A percentile compares a stretch with the other conserved stretches of the same genome.
Evolutionary conservation across 331 rosid genomes (phyloP).

Genomic region (Saraca asoca): DNA sequence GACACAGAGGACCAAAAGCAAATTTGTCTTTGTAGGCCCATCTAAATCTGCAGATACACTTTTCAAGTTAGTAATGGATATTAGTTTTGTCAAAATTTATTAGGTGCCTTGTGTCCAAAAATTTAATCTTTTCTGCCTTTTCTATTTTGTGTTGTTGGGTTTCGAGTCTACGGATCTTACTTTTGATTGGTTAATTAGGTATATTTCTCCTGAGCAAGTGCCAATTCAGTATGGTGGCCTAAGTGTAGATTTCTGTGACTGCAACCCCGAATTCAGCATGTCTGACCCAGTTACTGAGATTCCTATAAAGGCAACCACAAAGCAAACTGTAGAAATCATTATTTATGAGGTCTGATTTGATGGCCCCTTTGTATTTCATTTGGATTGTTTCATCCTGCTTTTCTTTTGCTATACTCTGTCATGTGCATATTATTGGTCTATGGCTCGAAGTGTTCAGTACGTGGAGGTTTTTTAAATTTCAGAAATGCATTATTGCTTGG

Average conservation of each 20-base stretch:
- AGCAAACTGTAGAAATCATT: constrained; percentile 90
- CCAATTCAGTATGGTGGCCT: constrained; percentile 92
- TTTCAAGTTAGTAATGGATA: constrained; percentile 65
- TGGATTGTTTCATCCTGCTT: constrained; percentile 8
- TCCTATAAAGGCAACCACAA: constrained; percentile 71
- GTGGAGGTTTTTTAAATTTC: constrained; percentile 36
- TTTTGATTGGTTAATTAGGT: constrained; percentile 47
- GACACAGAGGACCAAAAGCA: constrained; percentile 93
- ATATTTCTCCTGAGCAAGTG: constrained; percentile 80
- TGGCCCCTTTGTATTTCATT: constrained; percentile 14
- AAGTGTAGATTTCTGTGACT: constrained; percentile 86
- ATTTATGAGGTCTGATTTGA: constrained; percentile 70
- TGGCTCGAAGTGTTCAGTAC: constrained; percentile 27
- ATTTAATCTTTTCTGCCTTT: neutral
- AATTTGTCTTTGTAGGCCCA: constrained; percentile 77
- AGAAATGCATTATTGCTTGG: constrained; percentile 89
- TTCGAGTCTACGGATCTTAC: neutral
- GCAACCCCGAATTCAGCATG: constrained; percentile 81
- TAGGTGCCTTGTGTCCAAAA: neutral
- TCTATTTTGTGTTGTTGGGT: constrained; percentile 4
- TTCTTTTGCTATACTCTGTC: constrained; percentile 10
- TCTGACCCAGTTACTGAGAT: constrained; percentile 66
- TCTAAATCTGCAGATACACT: constrained; percentile 75
- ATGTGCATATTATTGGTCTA: constrained; percentile 7
- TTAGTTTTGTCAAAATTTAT: neutral